Base-by-base conservation (phyloP, 345 rosid species). In the Raphanus sativus region DNA sequence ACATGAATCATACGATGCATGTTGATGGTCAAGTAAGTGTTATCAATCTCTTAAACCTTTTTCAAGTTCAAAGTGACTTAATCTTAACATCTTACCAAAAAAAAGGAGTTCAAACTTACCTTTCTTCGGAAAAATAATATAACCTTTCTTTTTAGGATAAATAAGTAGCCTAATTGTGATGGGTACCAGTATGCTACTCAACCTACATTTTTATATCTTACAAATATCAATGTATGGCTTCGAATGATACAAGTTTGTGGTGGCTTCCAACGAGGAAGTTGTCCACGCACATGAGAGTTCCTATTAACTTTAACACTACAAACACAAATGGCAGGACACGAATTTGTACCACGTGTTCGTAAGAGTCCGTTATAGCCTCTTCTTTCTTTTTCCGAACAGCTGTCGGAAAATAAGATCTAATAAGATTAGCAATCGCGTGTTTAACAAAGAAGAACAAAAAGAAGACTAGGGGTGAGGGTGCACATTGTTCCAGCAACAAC, bases 271-370 rank as follows among this genome's bases (percentile, higher is more conserved):
- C 10, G 67, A 16, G 55, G 54, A 65, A 71, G 54, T 9, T 71
- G 67, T 58, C 64, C 48, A 70, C 70, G 76, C 66, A 71, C 67
- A 65, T 42, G 81, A 65, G 40, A 77, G 72, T 71, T 71, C 8
- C 24, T 30, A 56, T 77, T 71, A 77, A 56, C 4, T 70, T 64
- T 70, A 42, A 56, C 62, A 58, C 58, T 24, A 67, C 40, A 65
- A 77, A 58, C 29, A 21, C 61, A 64, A 70, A 65, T 56, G 62
- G 66, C 71, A 71, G 13, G 65, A 65, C 61, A 70, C 36, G 32
- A 21, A 40, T 15, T 21, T 13, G 33, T 58, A 61, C 72, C 72
- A 77, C 67, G 81, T 77, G 76, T 55, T 63, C 48, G 70, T 71
- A 36, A 5, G 5, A 9, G 42, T 75, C 67, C 48, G 60, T 17